A percentile compares a stretch with the other conserved stretches of the same genome.
phyloP scores from a whole-genome alignment of 2,329 filamentous ascomycete species.

The Talaromyces sp. region DNA sequence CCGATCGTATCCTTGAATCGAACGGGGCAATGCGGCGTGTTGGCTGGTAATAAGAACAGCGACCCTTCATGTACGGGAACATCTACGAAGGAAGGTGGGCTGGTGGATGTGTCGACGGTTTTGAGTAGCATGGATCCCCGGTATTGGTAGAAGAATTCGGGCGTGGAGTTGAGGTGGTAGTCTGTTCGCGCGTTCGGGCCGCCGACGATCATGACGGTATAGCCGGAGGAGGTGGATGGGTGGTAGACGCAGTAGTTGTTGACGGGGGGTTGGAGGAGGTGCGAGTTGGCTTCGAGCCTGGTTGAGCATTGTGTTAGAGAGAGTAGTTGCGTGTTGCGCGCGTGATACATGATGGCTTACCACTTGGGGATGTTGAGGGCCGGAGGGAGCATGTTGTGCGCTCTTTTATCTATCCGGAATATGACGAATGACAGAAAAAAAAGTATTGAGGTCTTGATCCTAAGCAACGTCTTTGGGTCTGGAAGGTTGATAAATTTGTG shows the following conservation, averaged over 20 bases:
- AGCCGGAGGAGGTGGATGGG: constrained; percentile 67
- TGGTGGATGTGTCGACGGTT: constrained; percentile 65
- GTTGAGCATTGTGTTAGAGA: not conserved
- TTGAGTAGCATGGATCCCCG: constrained; percentile 90
- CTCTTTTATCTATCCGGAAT: not conserved
- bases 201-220: constrained; percentile 89
- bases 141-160: constrained; percentile 98
- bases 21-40: constrained; percentile 94
- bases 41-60: constrained; percentile 87
- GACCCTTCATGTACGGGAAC: constrained; percentile 88
- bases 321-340: not conserved
- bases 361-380: constrained; percentile 47
- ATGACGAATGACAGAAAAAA: too few species aligned
- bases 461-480: not conserved
- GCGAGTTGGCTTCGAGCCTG: constrained; percentile 87
- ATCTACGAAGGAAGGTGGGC: constrained; percentile 64
- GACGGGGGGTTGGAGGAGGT: constrained; percentile 87
- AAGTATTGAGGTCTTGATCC: too few species aligned
- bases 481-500: not conserved
- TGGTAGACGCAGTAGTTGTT: constrained; percentile 99
- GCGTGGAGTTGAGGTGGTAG: constrained; percentile 95
- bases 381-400: constrained; percentile 13
- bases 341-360: constrained; percentile 27
- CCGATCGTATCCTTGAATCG: constrained; percentile 93
- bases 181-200: constrained; percentile 94